These are phyloP conservation scores for Effrenium voratum DNA, from an alignment of 73 alveolate genomes.

Conservation along the genomic window DNA sequence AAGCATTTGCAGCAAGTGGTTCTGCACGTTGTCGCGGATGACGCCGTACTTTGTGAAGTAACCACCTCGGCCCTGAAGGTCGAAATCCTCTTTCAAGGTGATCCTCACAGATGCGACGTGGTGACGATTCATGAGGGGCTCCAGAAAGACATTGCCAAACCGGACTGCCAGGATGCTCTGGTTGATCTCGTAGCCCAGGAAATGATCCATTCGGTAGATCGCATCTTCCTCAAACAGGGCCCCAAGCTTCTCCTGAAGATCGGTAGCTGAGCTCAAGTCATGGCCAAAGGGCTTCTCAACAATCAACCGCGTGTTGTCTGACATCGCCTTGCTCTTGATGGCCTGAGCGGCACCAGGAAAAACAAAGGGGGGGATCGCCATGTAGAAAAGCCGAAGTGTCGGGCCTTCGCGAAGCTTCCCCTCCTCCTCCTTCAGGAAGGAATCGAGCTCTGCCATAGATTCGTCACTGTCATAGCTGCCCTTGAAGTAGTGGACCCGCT, in stretches of 20 bases:
- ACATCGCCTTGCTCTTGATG: constrained; percentile 35
- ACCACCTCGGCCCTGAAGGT: constrained; percentile 74
- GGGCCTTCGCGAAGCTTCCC: not conserved
- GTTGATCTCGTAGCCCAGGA: constrained; percentile 52
- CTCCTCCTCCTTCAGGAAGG: constrained; percentile 34
- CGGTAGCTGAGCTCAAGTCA: constrained; percentile 13
- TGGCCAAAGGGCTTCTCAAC: constrained; percentile 84
- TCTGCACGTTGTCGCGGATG: constrained; percentile 70
- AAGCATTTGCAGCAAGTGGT: constrained; percentile 75
- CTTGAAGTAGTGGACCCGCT: not conserved
- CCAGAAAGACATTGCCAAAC: constrained; percentile 44
- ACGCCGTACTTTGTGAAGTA: constrained; percentile 66
- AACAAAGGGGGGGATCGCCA: constrained; percentile 65
- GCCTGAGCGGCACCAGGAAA: constrained; percentile 30
- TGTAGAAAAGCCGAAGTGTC: constrained; percentile 49
- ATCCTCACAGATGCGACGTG: constrained; percentile 66
- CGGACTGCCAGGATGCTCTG: constrained; percentile 65
- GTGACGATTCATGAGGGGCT: constrained; percentile 20
- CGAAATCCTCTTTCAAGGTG: constrained; percentile 69
- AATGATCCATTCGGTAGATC: constrained; percentile 56
- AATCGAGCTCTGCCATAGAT: not conserved
- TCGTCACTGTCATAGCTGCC: constrained; percentile 41
- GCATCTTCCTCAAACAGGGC: constrained; percentile 44
- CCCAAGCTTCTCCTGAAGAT: not conserved
- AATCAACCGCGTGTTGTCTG: constrained; percentile 39